Base-by-base conservation (phyloP, 495 filamentous ascomycete species). In the Penicillium arizonense region DNA sequence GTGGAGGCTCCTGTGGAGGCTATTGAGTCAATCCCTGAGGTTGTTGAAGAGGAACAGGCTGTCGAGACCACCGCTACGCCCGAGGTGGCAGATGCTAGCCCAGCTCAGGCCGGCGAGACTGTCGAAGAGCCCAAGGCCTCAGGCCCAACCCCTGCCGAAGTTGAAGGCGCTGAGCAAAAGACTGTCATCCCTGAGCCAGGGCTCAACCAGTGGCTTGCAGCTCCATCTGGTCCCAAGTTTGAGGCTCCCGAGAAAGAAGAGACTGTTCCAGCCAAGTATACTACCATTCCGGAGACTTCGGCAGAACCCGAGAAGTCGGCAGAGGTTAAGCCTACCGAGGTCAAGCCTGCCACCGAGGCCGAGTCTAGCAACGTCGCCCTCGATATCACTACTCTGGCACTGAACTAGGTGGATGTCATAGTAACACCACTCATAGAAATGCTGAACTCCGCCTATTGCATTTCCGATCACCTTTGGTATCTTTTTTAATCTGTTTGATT, bases 351-450 rank as follows among this genome's bases (percentile, higher is more conserved):
- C n/a, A 5, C 52, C 20, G 52, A 56, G 52, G 24, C 37, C 14
- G 57, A 66, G 45, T 43, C 59, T 9, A 47, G 57, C 37, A 60
- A 61, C 13, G 56, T 60, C 35, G 65, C 67, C 32, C 55, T 71
- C 52, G 69, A 72, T 44, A 62, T 69, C 45, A 60, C 51, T 40
- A 65, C 52, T 23, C 55, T 67, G 44, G 48, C 67, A 16, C 52
- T 71, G 45, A 62, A 60, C 50, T 70, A 60, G 43, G 23, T 30
- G 28, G 28, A 30, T 30, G 28, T 30, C 28, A 8, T 7, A 30
- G 28, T 30, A 30, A 5, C 28, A 30, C 28, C 14, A 37, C 16
- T 14, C 34, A 41, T 34, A 24, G 35, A 35, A 39, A 30, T 47
- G 12, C 26, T 36, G 5, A 30, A 43, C 18, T 37, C 33, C 16